phyloP scores from a whole-genome alignment of 352 stramenopile species.

The Phytophthora sp. region DNA sequence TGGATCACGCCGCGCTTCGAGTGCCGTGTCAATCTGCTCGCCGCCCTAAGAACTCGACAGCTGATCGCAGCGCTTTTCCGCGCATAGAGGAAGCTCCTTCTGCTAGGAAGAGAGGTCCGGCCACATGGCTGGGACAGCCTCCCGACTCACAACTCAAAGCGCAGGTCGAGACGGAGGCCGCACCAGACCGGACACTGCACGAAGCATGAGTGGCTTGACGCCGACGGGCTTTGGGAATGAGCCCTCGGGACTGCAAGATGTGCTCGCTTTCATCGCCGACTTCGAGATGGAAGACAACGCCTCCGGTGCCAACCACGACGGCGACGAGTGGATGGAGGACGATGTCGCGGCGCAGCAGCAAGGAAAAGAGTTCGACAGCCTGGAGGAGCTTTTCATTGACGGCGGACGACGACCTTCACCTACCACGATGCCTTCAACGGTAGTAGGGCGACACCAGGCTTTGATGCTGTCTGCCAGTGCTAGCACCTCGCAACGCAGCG shows the following conservation, averaged over 20 bases:
- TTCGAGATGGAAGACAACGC: constrained; percentile 32
- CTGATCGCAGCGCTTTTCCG: constrained; percentile 5
- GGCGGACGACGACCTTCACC: background rate
- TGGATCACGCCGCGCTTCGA: background rate
- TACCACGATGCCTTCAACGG: background rate
- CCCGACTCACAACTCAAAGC: constrained; percentile 25
- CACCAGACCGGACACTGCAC: background rate
- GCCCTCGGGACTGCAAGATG: constrained; percentile 25
- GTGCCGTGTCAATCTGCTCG: no score
- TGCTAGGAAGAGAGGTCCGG: constrained; percentile 1
- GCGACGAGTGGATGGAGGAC: constrained; percentile 12
- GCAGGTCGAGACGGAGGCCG: background rate
- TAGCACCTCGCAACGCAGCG: background rate
- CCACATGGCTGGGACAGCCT: constrained; percentile 23
- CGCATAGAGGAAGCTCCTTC: background rate
- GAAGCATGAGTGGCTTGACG: constrained; percentile 24
- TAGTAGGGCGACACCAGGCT: background rate
- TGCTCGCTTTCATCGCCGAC: constrained; percentile 36
- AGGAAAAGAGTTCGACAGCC: background rate
- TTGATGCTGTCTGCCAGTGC: background rate
- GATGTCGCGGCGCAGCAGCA: background rate
- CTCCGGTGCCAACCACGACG: background rate
- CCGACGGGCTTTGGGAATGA: constrained; percentile 16
- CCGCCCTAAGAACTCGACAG: constrained; percentile 14
- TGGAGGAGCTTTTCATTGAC: constrained; percentile 10